These are phyloP conservation scores for Trypanosomatidae sp. DNA, from an alignment of 208 protist species.

Conservation along the genomic window DNA sequence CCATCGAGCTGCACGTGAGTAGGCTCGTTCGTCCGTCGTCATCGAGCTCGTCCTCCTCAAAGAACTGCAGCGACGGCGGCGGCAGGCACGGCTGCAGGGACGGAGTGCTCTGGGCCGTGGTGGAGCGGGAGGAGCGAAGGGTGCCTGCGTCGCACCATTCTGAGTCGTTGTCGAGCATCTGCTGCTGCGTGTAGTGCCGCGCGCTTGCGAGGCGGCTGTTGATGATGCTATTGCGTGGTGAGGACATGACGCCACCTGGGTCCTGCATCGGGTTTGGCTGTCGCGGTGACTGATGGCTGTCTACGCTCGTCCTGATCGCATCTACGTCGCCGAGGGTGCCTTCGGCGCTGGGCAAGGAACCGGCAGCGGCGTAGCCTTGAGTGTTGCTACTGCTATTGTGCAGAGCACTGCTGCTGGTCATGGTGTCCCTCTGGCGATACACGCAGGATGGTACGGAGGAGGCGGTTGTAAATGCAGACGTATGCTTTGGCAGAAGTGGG, in stretches of 20 bases:
- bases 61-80: slow-evolving; percentile 24
- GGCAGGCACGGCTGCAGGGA: slow-evolving; percentile 24
- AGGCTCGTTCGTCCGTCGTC: slow-evolving; percentile 20
- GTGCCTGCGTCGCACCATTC: slow-evolving; percentile 30
- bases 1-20: slow-evolving; percentile 7
- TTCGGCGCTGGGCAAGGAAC: background rate
- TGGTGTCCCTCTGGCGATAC: slow-evolving; percentile 3
- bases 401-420: background rate
- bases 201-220: slow-evolving; percentile 1
- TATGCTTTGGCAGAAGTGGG: background rate
- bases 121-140: slow-evolving; percentile 21
- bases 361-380: background rate
- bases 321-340: background rate
- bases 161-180: slow-evolving; percentile 18
- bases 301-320: background rate
- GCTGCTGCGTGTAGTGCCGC: slow-evolving; percentile 3
- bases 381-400: background rate
- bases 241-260: background rate
- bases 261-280: background rate
- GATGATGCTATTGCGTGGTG: slow-evolving; percentile 1
- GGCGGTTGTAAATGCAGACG: background rate
- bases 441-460: background rate
- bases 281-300: background rate
- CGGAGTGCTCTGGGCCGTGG: slow-evolving; percentile 28
- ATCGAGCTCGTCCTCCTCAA: slow-evolving; percentile 29